These are phyloP conservation scores for Hypocreales sp. DNA, from an alignment of 2,329 filamentous ascomycete genomes.

Conservation along the genomic window DNA sequence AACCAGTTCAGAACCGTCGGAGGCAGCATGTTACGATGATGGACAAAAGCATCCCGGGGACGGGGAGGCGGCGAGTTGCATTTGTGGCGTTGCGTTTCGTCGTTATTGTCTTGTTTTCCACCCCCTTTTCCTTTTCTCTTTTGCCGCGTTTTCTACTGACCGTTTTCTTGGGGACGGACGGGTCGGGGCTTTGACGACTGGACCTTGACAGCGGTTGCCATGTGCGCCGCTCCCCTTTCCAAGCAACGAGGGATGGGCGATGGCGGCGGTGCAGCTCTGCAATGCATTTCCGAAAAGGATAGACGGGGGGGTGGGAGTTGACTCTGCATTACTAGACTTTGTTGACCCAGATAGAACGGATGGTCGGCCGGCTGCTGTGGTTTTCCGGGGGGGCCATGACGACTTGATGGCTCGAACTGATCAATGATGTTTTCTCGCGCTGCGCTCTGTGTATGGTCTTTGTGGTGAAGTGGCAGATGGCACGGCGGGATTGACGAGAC, in stretches of 20 bases:
- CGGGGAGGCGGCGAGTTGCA: no score
- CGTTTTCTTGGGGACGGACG: slow-evolving; percentile 2
- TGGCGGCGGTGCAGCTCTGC: slow-evolving; percentile 12
- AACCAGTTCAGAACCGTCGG: slow-evolving; percentile 20
- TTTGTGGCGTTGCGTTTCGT: slow-evolving; percentile 20
- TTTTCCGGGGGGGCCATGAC: slow-evolving; percentile 14
- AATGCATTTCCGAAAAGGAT: slow-evolving; percentile 20
- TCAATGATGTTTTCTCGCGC: slow-evolving; percentile 17
- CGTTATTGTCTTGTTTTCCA: slow-evolving; percentile 9
- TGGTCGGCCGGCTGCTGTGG: slow-evolving; percentile 12
- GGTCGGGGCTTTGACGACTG: slow-evolving; percentile 2
- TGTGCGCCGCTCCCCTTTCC: slow-evolving; percentile 1
- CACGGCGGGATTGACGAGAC: no score
- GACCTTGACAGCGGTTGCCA: slow-evolving; percentile 1
- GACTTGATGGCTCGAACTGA: slow-evolving; percentile 19
- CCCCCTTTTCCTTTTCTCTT: slow-evolving; percentile 10
- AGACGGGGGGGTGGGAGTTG: slow-evolving; percentile 20
- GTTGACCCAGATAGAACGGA: slow-evolving; percentile 22
- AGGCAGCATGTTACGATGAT: slow-evolving; percentile 17
- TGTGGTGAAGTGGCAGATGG: slow-evolving; percentile 4
- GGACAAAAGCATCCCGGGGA: slow-evolving; percentile 12
- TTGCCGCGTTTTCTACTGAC: slow-evolving; percentile 6
- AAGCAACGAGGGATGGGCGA: neutral
- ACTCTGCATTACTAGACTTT: slow-evolving; percentile 22
- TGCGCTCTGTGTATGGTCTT: slow-evolving; percentile 3